These are phyloP conservation scores for Leishmania tarentolae DNA, from an alignment of 208 protist species.

Conservation along the genomic window DNA sequence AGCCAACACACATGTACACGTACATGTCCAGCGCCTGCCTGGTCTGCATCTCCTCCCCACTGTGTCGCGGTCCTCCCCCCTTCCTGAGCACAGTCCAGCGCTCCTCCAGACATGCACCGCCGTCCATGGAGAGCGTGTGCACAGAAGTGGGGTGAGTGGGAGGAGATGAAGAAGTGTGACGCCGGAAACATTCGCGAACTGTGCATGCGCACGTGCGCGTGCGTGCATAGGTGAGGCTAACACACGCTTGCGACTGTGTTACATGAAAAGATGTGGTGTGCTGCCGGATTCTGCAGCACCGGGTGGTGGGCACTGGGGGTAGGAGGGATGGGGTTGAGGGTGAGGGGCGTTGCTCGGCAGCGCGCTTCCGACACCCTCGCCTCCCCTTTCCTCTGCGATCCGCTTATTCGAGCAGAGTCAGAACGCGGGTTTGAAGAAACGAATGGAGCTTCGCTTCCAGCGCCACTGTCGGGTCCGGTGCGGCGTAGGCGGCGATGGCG, in stretches of 20 bases:
- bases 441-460: slow-evolving; percentile 55
- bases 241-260: background rate
- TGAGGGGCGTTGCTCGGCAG: background rate
- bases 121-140: background rate
- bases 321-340: background rate
- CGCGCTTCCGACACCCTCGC: background rate
- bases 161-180: background rate
- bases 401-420: slow-evolving; percentile 17
- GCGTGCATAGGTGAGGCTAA: background rate
- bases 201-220: background rate
- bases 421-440: slow-evolving; percentile 57
- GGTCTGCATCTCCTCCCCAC: background rate
- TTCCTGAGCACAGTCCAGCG: background rate
- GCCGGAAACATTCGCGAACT: background rate
- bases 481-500: slow-evolving; percentile 46
- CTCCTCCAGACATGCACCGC: background rate
- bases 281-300: background rate
- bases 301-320: background rate
- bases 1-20: background rate
- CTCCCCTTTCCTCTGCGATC: background rate
- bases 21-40: background rate
- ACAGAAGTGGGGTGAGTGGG: background rate
- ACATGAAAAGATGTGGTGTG: background rate
- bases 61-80: background rate
- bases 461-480: slow-evolving; percentile 48